Percentiles rank a stretch among this genome's conserved stretches.
These are phyloP conservation scores for Melastoma malabathricum DNA, from an alignment of 345 rosid genomes.

Conservation along the genomic window DNA sequence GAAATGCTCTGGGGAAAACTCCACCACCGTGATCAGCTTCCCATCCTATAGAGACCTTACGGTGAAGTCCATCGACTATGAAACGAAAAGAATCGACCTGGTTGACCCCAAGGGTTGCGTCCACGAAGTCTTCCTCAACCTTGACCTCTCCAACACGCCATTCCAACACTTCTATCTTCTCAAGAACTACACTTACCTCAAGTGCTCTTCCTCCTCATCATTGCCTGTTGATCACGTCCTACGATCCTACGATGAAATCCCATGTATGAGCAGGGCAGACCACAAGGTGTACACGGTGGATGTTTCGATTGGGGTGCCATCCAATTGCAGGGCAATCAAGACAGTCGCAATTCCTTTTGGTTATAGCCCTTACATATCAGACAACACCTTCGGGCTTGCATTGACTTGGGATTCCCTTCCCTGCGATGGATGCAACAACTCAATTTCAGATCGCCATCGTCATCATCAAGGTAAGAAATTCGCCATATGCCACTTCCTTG, in stretches of 20 bases:
- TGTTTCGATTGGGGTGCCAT: slow-evolving; percentile 12
- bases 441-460: not conserved
- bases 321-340: slow-evolving; percentile 26
- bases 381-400: slow-evolving; percentile 40
- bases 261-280: slow-evolving; percentile 34
- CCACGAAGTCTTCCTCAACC: slow-evolving; percentile 46
- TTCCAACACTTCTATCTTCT: slow-evolving; percentile 33
- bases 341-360: slow-evolving; percentile 46
- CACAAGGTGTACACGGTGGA: slow-evolving; percentile 33
- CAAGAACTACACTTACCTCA: slow-evolving; percentile 39
- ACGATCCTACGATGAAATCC: slow-evolving; percentile 18
- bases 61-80: slow-evolving; percentile 41
- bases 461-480: no score
- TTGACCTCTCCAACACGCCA: slow-evolving; percentile 36
- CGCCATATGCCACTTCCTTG: no score
- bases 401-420: slow-evolving; percentile 38
- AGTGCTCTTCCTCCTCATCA: slow-evolving; percentile 29
- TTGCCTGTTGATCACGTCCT: not conserved
- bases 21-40: slow-evolving; percentile 28
- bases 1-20: slow-evolving; percentile 12
- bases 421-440: slow-evolving; percentile 4
- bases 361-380: slow-evolving; percentile 42
- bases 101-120: slow-evolving; percentile 40
- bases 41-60: slow-evolving; percentile 28
- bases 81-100: slow-evolving; percentile 21